These are phyloP conservation scores for Rhododendron molle DNA, from an alignment of 148 eudicot species.

Conservation along the genomic window DNA sequence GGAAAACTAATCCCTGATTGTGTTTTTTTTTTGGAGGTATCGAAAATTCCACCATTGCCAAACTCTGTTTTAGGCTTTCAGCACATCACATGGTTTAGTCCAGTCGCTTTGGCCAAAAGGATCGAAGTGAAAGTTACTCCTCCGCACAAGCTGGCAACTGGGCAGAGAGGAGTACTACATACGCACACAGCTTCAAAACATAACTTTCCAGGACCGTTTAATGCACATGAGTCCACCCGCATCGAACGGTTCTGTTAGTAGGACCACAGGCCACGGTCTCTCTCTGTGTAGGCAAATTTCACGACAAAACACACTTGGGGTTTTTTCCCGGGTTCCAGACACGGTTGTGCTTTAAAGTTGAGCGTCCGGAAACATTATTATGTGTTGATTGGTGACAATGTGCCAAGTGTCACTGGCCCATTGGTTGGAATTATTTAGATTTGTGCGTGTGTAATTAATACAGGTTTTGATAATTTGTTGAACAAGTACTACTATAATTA, in stretches of 20 bases:
- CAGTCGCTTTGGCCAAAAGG: background rate
- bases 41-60: background rate
- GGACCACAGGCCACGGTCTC: too few relatives aligned
- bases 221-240: background rate
- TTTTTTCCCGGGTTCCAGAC: too few relatives aligned
- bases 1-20: background rate
- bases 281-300: too few relatives aligned
- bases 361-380: background rate
- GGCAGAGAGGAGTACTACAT: background rate
- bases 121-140: background rate
- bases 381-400: background rate
- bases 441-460: background rate
- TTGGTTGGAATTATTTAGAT: background rate
- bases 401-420: background rate
- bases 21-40: background rate
- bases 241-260: too few relatives aligned
- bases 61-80: background rate
- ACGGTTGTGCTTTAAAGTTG: too few relatives aligned
- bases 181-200: background rate
- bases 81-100: constrained; percentile 1
- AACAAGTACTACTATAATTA: background rate
- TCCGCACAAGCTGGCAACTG: background rate
- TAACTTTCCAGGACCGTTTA: background rate
- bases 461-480: background rate
- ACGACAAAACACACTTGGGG: too few relatives aligned